phyloP scores from a whole-genome alignment of 2,329 filamentous ascomycete species.

The Boeremia lycopersici region DNA sequence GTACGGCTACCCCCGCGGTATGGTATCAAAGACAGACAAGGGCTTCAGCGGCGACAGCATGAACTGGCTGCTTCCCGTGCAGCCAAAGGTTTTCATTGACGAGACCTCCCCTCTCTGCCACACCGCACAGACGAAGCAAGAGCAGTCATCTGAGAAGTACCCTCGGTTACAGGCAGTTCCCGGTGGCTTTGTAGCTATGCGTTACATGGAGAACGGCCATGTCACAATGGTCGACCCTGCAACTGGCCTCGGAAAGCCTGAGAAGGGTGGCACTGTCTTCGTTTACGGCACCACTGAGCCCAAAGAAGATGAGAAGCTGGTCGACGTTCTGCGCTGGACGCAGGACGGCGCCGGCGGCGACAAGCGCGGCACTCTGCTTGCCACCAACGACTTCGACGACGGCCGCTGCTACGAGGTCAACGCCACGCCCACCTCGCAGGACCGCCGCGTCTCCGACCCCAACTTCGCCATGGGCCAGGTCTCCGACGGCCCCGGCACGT shows the following conservation, averaged over 20 bases:
- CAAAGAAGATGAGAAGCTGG: slow-evolving; percentile 61
- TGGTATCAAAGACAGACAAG: slow-evolving; percentile 61
- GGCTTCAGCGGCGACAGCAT: slow-evolving; percentile 67
- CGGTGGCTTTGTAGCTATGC: slow-evolving; percentile 55
- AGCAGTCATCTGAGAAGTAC: slow-evolving; percentile 59
- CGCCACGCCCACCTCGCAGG: slow-evolving; percentile 58
- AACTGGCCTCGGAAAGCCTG: slow-evolving; percentile 50
- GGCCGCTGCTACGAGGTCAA: slow-evolving; percentile 87
- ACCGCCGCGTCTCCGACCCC: slow-evolving; percentile 64
- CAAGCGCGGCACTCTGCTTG: slow-evolving; percentile 74
- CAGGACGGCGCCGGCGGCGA: slow-evolving; percentile 80
- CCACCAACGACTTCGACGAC: slow-evolving; percentile 84
- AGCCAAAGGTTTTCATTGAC: slow-evolving; percentile 55
- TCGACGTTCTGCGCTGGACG: slow-evolving; percentile 80
- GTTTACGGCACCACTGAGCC: slow-evolving; percentile 58
- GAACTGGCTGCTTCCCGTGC: slow-evolving; percentile 57
- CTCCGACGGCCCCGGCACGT: slow-evolving; percentile 41
- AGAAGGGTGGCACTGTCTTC: slow-evolving; percentile 53
- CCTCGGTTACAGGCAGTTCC: slow-evolving; percentile 66
- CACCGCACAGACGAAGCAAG: slow-evolving; percentile 62
- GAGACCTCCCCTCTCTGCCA: slow-evolving; percentile 67
- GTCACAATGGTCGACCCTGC: slow-evolving; percentile 48
- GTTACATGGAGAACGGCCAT: slow-evolving; percentile 60
- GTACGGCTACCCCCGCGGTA: slow-evolving; percentile 77
- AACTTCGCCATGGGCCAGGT: slow-evolving; percentile 59